Evolutionary conservation across 768 basidiomycete species (phyloP).

Genomic region (Naematelia aurantialba): DNA sequence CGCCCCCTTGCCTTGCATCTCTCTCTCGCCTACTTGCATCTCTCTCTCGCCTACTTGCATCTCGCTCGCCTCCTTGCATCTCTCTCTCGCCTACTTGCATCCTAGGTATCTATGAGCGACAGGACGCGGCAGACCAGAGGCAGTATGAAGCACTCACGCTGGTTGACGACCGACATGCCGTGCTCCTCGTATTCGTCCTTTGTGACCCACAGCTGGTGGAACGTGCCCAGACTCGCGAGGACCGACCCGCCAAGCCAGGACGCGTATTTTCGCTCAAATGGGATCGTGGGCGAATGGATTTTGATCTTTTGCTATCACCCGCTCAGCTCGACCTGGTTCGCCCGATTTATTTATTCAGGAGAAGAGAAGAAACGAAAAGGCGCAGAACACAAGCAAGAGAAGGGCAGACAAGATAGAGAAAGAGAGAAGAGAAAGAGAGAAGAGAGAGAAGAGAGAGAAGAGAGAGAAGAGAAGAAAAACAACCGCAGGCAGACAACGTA

Average conservation of each 20-base stretch:
- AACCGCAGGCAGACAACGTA: too few species aligned
- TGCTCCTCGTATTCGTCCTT: constrained; percentile 50
- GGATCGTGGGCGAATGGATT: constrained; percentile 87
- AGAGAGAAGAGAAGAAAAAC: too few species aligned
- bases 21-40: not conserved
- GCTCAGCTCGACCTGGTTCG: not conserved
- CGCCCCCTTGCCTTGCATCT: too few species aligned
- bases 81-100: constrained; percentile 15
- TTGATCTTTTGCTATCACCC: constrained; percentile 62
- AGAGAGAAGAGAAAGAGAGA: too few species aligned
- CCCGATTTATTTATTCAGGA: too few species aligned
- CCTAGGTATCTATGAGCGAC: not conserved
- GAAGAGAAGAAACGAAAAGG: too few species aligned
- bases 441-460: too few species aligned
- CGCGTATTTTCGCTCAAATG: constrained; percentile 82
- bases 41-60: not conserved
- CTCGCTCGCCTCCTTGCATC: too few species aligned
- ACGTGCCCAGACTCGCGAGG: constrained; percentile 88
- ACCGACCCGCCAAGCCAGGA: constrained; percentile 97
- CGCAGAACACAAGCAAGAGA: too few species aligned
- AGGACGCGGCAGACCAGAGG: not conserved
- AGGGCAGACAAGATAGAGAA: too few species aligned
- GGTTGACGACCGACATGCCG: constrained; percentile 44
- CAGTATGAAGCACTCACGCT: constrained; percentile 36
- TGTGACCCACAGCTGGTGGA: constrained; percentile 63